Percentiles rank a stretch among this genome's conserved stretches.
phyloP scores from a whole-genome alignment of 805 yeast genomes.

The Candida argentea region DNA sequence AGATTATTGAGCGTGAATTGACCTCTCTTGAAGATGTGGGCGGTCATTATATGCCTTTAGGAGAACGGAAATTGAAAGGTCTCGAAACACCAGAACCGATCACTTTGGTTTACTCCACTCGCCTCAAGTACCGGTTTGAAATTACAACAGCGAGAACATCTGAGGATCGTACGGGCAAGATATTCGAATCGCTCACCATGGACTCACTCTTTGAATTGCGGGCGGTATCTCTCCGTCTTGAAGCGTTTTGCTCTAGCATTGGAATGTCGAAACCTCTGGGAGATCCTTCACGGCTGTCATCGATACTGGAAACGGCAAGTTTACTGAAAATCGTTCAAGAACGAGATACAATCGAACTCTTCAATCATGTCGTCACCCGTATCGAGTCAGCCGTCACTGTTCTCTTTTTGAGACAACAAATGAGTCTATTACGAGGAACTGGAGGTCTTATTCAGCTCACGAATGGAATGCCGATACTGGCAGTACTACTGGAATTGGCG shows the following conservation, averaged over 20 bases:
- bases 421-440: conserved; percentile 13
- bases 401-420: conserved; percentile 23
- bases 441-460: conserved; percentile 13
- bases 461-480: conserved; percentile 10
- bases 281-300: conserved; percentile 17
- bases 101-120: conserved; percentile 65
- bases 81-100: conserved; percentile 86
- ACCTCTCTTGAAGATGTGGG: conserved; percentile 58
- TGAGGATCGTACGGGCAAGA: conserved; percentile 11
- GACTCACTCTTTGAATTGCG: conserved; percentile 44
- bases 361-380: conserved; percentile 61
- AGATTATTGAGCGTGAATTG: conserved; percentile 56
- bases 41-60: conserved; percentile 55
- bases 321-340: conserved; percentile 14
- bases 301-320: conserved; percentile 13
- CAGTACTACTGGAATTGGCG: conserved; percentile 17
- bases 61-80: conserved; percentile 88
- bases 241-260: conserved; percentile 42
- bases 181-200: conserved; percentile 30
- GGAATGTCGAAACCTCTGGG: conserved; percentile 29
- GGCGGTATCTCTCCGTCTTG: conserved; percentile 45
- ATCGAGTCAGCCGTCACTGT: conserved; percentile 47
- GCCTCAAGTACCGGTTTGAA: conserved; percentile 50
- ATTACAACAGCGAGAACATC: conserved; percentile 20
- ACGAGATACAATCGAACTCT: conserved; percentile 40